Conservation (phyloP, 345 rosid genomes). For the Melastoma malabathricum region DNA sequence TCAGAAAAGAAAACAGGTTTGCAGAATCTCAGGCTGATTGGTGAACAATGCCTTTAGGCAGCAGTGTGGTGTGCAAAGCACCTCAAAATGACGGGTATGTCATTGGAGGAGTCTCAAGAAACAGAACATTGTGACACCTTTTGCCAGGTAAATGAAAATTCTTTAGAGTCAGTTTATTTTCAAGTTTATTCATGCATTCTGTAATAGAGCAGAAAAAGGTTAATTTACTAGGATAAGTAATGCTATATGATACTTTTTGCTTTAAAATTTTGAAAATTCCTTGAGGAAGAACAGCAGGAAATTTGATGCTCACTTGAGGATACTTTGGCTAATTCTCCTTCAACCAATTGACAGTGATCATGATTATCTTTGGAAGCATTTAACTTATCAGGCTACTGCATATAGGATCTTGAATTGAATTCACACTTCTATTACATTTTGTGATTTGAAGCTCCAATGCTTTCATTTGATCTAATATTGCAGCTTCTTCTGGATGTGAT, state of each 20-base stretch:
- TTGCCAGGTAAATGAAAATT: conserved; percentile 40
- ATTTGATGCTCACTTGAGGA: no score
- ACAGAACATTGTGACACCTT: conserved; percentile 58
- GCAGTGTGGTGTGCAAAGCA: conserved; percentile 79
- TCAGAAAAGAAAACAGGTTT: neutral
- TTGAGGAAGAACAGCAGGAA: no score
- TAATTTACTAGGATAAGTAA: no score
- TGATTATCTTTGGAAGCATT: no score
- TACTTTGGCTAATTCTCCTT: no score
- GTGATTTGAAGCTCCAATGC: conserved; percentile 3
- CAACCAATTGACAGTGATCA: no score
- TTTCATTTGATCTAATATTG: conserved; percentile 12
- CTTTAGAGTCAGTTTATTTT: neutral
- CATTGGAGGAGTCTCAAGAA: conserved; percentile 72
- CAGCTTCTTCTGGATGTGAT: conserved; percentile 73
- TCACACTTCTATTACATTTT: neutral
- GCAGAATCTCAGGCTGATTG: neutral
- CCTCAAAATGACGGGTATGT: conserved; percentile 71
- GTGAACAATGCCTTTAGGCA: conserved; percentile 28
- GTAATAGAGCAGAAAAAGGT: no score
- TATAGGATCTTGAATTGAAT: no score
- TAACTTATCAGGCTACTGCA: no score
- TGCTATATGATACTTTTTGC: no score
- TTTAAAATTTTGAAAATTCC: no score
- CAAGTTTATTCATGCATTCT: no score